Base-by-base conservation (phyloP, 352 stramenopile genomes). In the Discostella stelligera region DNA sequence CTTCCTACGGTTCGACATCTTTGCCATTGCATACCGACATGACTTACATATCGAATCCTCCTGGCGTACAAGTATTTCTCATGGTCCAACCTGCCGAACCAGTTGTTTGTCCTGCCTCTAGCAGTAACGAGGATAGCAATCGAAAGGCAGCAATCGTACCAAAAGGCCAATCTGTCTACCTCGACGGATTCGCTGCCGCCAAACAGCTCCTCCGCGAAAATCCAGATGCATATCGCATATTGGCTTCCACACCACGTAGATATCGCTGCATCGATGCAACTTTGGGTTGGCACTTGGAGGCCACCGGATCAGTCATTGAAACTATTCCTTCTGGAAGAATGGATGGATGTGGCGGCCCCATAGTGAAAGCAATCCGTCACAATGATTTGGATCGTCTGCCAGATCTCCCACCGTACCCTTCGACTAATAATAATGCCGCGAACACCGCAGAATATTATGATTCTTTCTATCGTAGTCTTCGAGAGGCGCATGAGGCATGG, bases 351-450 rank as follows among this genome's bases (percentile, higher is more conserved):
- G 74, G 76, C 55, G 37, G 2, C 13, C 7, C 37, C 11, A 63
- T 73, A 48, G 69, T 91, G 20, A 77, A 71, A 48, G 32, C 65
- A 2, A 91, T 93, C 63, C 78, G 88, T 41, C 88, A 93, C 59
- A 93, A 93, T 76, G 88, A 93, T 80, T 74, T 93, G n/a, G 88
- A 93, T 77, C 72, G 87, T 48, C 58, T 92, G 41, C 87, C 87
- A 46, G 84, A 92, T 79, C 60, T 92, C 44, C 87, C 87, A 61
- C 82, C 83, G 11, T 64, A 66, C 64, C 60, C 60, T 53, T 21
- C 44, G 13, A 49, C 48, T 16, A 52, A 52, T 21, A 32, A 66
- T 59, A 21, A 4, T 13, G 58, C 82, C 30, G 58, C n/a, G 9
- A 41, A 48, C 39, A 37, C 30, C n/a, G 23, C n/a, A 27, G 37